Evolutionary conservation across 495 filamentous ascomycete species (phyloP), one percentile per base, ranked within the genome.

Genomic region (Corynascus novoguineensis): DNA sequence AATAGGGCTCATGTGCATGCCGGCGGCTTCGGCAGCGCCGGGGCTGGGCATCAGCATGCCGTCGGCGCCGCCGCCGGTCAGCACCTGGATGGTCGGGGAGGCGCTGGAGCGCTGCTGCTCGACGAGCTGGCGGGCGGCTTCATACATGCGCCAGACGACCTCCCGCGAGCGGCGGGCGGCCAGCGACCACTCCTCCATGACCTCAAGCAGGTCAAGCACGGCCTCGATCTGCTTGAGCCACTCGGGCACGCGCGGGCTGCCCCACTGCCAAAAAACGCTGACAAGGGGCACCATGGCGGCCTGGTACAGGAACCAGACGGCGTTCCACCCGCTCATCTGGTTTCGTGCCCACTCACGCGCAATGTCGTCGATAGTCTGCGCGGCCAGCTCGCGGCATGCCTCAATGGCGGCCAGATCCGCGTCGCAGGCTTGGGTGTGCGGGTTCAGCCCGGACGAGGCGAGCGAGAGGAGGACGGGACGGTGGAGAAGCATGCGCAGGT

Each of bases 281-380:
- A 92, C 77, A 3, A 92, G 77, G 0, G 88, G 88, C 21, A 92
- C 84, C 81, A 90, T 84, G 42, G 81, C 80, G 0, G 87, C 85
- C 68, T 92, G 88, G 75, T 88, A 91, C 42, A 87, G 76, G 68
- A 89, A 85, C 88, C 88, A 92, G 22, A 89, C 85, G 5, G 84
- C 87, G 70, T 88, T 88, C 88, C 88, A 91, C 5, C 87, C 87
- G 17, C 80, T 82, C 71, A 91, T 85, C 66, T 89, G 84, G 69
- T 89, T 88, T 27, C 81, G 79, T 35, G 78, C 79, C 69, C 85
- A 87, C 45, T 84, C 85, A 34, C 74, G 72, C 17, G 83, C 71
- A 38, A 92, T 88, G 58, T 89, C 86, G 54, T 82, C 79, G 61
- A 92, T 88, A 4, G 85, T 83, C 58, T 81, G 74, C 45, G 82